These are phyloP conservation scores for Prinsepia uniflora DNA, from an alignment of 306 rosid genomes.

Conservation along the genomic window DNA sequence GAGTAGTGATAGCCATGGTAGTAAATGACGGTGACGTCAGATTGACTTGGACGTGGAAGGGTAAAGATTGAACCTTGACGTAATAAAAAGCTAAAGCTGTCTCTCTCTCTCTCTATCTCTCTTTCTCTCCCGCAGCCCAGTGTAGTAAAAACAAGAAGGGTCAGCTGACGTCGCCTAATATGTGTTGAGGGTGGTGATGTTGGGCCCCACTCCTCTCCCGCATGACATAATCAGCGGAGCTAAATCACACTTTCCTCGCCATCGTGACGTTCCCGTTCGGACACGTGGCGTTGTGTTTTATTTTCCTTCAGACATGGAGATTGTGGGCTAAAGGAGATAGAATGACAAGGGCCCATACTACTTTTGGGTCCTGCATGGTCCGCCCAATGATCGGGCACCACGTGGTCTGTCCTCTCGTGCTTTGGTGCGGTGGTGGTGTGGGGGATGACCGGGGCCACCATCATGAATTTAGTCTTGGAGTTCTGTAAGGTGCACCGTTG, in stretches of 20 bases:
- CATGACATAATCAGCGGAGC: slow-evolving; percentile 61
- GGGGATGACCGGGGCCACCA: slow-evolving; percentile 30
- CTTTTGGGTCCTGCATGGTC: slow-evolving; percentile 14
- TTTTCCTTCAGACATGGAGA: slow-evolving; percentile 56
- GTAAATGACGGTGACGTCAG: slow-evolving; percentile 41
- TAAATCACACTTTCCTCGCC: slow-evolving; percentile 39
- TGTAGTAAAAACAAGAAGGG: slow-evolving; percentile 8
- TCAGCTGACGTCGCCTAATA: slow-evolving; percentile 44
- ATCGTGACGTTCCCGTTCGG: slow-evolving; percentile 43
- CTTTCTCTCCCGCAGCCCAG: not conserved
- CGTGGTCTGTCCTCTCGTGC: slow-evolving; percentile 26
- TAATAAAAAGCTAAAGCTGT: slow-evolving; percentile 35
- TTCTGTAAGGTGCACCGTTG: slow-evolving; percentile 52
- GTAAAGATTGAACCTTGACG: slow-evolving; percentile 56
- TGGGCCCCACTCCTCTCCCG: slow-evolving; percentile 21
- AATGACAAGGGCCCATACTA: slow-evolving; percentile 4
- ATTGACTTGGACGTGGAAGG: slow-evolving; percentile 54
- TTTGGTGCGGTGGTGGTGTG: not conserved
- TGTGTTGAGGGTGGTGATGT: not conserved
- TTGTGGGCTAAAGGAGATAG: slow-evolving; percentile 18
- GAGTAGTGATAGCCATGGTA: not conserved
- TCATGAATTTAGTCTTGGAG: not conserved
- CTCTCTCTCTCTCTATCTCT: not conserved
- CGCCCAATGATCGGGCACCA: slow-evolving; percentile 20
- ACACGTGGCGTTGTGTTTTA: slow-evolving; percentile 55